Evolutionary conservation across 2,329 filamentous ascomycete species (phyloP).

Genomic region (Xylariaceae sp.): DNA sequence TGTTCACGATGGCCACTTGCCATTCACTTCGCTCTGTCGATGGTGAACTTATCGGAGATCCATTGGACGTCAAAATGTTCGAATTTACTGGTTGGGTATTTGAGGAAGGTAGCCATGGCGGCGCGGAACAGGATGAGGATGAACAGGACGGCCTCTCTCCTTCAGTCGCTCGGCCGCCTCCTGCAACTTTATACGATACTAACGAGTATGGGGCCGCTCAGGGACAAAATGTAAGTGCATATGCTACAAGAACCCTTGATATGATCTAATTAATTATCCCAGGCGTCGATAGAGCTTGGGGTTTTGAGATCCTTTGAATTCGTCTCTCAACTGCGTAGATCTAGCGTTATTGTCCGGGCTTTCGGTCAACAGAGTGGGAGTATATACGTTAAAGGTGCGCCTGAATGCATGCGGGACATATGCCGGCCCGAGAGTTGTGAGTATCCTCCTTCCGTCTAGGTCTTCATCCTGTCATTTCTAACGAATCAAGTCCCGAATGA

Average conservation of each 20-base stretch:
- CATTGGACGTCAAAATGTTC: constrained; percentile 97
- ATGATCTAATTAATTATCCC: constrained; percentile 19
- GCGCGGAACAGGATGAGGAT: constrained; percentile 68
- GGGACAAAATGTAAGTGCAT: constrained; percentile 34
- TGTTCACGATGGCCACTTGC: constrained; percentile 97
- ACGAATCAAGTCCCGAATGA: constrained; percentile 69
- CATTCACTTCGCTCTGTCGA: constrained; percentile 89
- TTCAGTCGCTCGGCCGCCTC: constrained; percentile 84
- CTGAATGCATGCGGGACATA: constrained; percentile 94
- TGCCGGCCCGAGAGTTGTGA: constrained; percentile 79
- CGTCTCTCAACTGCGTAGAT: constrained; percentile 85
- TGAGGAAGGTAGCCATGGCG: constrained; percentile 78
- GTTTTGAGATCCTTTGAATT: constrained; percentile 92
- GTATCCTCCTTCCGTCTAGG: constrained; percentile 35
- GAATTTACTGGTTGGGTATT: constrained; percentile 93
- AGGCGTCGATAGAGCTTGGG: constrained; percentile 78
- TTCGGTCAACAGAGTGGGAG: constrained; percentile 84
- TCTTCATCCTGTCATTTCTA: constrained; percentile 14
- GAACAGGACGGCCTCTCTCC: constrained; percentile 77
- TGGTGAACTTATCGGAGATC: constrained; percentile 87
- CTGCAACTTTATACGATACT: constrained; percentile 55
- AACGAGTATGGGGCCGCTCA: constrained; percentile 32
- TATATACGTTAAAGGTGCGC: constrained; percentile 94
- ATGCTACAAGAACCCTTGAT: not conserved
- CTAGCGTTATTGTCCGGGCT: constrained; percentile 88